Evolutionary conservation across 768 basidiomycete species (phyloP).

Genomic region (Tubosaeta sp.): DNA sequence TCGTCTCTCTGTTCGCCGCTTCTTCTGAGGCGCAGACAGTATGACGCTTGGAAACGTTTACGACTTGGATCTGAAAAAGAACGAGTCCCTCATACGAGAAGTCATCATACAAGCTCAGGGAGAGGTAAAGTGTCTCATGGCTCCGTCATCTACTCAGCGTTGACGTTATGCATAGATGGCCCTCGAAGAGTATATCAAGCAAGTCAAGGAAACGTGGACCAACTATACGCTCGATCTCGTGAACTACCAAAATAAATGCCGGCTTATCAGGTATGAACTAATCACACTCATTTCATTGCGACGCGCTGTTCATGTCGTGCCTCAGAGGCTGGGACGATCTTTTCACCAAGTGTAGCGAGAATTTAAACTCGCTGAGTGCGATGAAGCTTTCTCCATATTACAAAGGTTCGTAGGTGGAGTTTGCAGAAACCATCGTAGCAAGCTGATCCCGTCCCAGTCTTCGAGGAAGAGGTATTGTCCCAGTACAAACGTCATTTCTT

Average conservation of each 20-base stretch:
- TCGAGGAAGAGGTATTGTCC: slow-evolving; percentile 72
- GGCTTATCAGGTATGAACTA: slow-evolving; percentile 70
- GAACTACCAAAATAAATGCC: slow-evolving; percentile 98
- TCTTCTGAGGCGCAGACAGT: slow-evolving; percentile 35
- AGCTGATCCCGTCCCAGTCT: slow-evolving; percentile 46
- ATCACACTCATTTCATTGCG: background rate
- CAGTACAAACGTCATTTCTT: background rate
- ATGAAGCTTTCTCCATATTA: slow-evolving; percentile 99
- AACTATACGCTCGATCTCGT: slow-evolving; percentile 93
- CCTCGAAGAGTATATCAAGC: slow-evolving; percentile 90
- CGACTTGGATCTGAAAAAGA: slow-evolving; percentile 92
- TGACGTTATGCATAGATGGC: slow-evolving; percentile 64
- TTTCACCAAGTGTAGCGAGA: slow-evolving; percentile 96
- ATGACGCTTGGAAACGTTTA: slow-evolving; percentile 97
- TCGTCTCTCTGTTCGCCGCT: slow-evolving; percentile 9
- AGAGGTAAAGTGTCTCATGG: slow-evolving; percentile 52
- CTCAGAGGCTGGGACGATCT: slow-evolving; percentile 92
- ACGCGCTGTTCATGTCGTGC: slow-evolving; percentile 7
- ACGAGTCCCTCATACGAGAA: slow-evolving; percentile 88
- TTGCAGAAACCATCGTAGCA: background rate
- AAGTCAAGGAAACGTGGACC: slow-evolving; percentile 97
- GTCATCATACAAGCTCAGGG: slow-evolving; percentile 97
- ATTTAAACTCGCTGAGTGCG: slow-evolving; percentile 89
- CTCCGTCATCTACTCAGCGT: background rate
- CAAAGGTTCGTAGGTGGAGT: slow-evolving; percentile 56